These are phyloP conservation scores for Pisolithus sp. DNA, from an alignment of 768 basidiomycete genomes.

Conservation along the genomic window DNA sequence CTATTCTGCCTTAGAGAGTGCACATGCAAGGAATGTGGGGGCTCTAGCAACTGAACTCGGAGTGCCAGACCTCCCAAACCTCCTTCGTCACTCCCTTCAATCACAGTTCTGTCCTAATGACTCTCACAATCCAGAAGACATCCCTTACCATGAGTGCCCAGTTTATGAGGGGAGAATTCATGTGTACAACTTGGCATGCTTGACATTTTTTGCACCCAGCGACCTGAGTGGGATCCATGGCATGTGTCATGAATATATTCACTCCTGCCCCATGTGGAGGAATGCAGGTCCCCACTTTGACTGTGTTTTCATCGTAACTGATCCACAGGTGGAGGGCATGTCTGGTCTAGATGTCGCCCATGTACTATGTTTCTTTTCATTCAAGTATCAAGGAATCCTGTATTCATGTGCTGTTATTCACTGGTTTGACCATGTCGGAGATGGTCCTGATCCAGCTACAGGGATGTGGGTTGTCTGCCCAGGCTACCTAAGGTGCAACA, in stretches of 20 bases:
- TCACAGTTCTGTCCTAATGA: slow-evolving; percentile 7
- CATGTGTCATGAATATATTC: slow-evolving; percentile 23
- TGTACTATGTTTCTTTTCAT: slow-evolving; percentile 20
- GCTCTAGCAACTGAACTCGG: background rate
- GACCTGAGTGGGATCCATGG: too few relatives aligned
- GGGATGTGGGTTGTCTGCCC: slow-evolving; percentile 26
- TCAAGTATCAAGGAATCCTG: slow-evolving; percentile 1
- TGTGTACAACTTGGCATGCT: slow-evolving; percentile 15
- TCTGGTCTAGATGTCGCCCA: slow-evolving; percentile 12
- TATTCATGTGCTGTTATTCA: slow-evolving; percentile 18
- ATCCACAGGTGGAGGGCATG: slow-evolving; percentile 13
- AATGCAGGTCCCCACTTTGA: slow-evolving; percentile 8
- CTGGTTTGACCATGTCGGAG: slow-evolving; percentile 15
- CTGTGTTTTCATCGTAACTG: slow-evolving; percentile 16
- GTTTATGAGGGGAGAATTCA: background rate
- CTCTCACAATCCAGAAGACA: background rate
- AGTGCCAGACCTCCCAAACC: background rate
- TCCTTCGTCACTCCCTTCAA: slow-evolving; percentile 2
- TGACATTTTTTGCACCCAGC: slow-evolving; percentile 21
- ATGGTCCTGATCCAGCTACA: slow-evolving; percentile 15
- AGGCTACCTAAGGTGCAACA: background rate
- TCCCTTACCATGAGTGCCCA: background rate
- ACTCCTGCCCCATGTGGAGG: slow-evolving; percentile 17
- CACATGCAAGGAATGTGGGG: background rate
- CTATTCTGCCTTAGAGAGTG: background rate